Evolutionary conservation across 208 protist species (phyloP), one percentile per base, ranked within the genome.

Genomic region (Blechomonas ayalai): DNA sequence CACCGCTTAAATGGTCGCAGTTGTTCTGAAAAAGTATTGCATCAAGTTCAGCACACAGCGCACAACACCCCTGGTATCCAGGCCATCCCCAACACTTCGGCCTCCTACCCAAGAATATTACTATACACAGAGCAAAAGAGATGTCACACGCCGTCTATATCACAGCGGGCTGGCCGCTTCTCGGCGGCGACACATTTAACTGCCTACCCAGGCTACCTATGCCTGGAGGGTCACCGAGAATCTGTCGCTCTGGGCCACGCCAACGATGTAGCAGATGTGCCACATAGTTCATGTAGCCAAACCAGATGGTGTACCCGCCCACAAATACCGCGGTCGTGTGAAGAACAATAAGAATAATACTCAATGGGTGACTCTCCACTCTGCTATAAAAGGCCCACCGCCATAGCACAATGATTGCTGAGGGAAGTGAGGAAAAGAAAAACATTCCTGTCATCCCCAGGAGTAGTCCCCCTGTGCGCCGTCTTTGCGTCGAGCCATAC

Each of bases 401-500:
- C 1, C n/a, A n/a, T 2, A 80, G 45, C 47, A 82, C 58, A 40
- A 86, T 72, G 26, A 80, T 50, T 28, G 73, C 48, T 22, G 84
- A 55, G 0, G 82, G 84, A 8, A 89, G 38, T 0, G 78, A 83
- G 15, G 65, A 80, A 8, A 42, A 48, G n/a, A 73, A 20, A 39
- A 82, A 88, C 70, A 87, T 83, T 1, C 82, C 27, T 4, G 58
- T 56, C 9, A 85, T 67, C 6, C 80, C 84, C 7, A 16, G 20
- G 8, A 75, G 51, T 25, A 87, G 35, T 3, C 72, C 38, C 8
- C 33, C 58, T 13, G 54, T 29, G 18, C 76, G 54, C 15, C 43
- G 42, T 12, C 39, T 33, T 13, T 52, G 49, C 1, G 69, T 77
- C 3, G 44, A 34, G n/a, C 73, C 76, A 49, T 92, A 92, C 52